A percentile compares a stretch with the other conserved stretches of the same genome.
phyloP scores from a whole-genome alignment of 768 basidiomycete species.

The Phlebiopsis gigantea region DNA sequence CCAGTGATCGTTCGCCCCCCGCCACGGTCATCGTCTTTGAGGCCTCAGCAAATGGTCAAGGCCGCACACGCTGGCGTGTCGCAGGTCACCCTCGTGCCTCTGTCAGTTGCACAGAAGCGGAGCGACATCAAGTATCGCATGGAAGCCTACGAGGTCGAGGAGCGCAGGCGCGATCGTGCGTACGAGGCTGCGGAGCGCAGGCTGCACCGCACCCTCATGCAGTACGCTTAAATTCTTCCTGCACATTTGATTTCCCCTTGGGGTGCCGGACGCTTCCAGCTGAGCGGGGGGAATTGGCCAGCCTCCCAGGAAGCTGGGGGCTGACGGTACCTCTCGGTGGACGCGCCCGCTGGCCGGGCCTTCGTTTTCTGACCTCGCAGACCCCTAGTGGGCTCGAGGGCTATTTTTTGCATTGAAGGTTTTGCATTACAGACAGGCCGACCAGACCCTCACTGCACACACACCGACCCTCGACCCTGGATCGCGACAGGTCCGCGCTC shows the following conservation, averaged over 20 bases:
- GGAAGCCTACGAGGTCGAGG: not conserved
- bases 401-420: not conserved
- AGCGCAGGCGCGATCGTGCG: not conserved
- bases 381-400: not conserved
- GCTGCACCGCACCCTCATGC: not conserved
- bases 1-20: not conserved
- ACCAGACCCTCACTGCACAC: not conserved
- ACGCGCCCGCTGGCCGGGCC: not conserved
- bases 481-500: not conserved
- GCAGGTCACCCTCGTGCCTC: not conserved
- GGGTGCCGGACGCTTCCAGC: not conserved
- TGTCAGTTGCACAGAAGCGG: not conserved
- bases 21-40: not conserved
- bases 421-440: not conserved
- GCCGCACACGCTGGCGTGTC: not conserved
- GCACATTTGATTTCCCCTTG: not conserved
- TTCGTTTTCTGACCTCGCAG: not conserved
- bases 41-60: not conserved
- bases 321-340: not conserved
- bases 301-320: not conserved
- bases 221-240: not conserved
- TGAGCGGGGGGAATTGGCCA: not conserved
- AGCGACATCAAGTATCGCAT: not conserved
- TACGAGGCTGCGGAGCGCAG: not conserved
- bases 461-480: not conserved